phyloP scores from a whole-genome alignment of 139 green algal genomes.

The Penium margaritaceum region DNA sequence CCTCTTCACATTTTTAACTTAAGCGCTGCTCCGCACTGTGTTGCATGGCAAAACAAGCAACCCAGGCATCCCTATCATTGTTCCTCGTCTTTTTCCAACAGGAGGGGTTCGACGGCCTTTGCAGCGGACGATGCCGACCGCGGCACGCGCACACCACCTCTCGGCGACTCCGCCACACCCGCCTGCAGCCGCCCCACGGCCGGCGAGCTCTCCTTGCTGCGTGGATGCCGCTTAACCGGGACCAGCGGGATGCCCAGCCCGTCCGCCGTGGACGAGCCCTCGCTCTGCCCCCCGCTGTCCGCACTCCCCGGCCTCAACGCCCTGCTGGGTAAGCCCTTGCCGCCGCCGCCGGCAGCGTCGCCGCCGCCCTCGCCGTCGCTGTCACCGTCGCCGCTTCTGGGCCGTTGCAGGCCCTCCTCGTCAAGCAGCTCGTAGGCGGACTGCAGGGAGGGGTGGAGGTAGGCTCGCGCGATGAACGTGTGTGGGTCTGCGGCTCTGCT shows the following conservation, averaged over 20 bases:
- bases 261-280: not conserved
- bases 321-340: not conserved
- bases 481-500: not conserved
- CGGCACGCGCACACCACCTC: too few relatives aligned
- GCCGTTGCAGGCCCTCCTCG: not conserved
- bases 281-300: not conserved
- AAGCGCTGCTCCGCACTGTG: too few relatives aligned
- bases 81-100: too few relatives aligned
- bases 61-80: too few relatives aligned
- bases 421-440: conserved; percentile 4
- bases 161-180: too few relatives aligned
- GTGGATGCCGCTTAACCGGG: not conserved
- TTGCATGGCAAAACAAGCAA: too few relatives aligned
- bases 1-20: too few relatives aligned
- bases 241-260: too few relatives aligned
- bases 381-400: not conserved
- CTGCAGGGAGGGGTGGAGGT: conserved; percentile 29
- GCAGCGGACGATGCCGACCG: too few relatives aligned
- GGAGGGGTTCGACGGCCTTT: too few relatives aligned
- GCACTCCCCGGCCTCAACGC: not conserved
- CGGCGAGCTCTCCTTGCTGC: too few relatives aligned
- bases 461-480: conserved; percentile 20
- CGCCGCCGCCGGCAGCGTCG: not conserved
- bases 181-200: too few relatives aligned
- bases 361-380: not conserved